Base-by-base conservation (phyloP, 148 eudicot species). In the Camellia japonica region DNA sequence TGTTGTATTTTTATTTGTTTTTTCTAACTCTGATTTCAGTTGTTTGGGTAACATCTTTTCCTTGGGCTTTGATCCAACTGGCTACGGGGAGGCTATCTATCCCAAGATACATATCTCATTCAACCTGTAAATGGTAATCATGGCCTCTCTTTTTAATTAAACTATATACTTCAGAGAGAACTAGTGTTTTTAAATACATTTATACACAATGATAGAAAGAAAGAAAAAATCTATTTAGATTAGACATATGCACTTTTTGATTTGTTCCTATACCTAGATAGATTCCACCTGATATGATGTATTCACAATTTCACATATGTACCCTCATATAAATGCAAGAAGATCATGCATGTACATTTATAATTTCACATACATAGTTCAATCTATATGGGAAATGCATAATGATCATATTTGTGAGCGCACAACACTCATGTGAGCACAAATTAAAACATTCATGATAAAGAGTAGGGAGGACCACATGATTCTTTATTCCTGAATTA, bases 21-120 rank as follows among this genome's bases (percentile, higher is more conserved):
- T 54, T 73, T 44, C 79, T 60, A 65, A 68, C 64, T 63, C 47
- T 64, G 76, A 56, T 82, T 65, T 7, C 63, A 74, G 75, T 81
- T 83, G 87, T 83, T 80, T 83, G 65, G 82, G 76, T 58, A 6
- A 77, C 64, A 49, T 38, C 7, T 19, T 43, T 30, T 23, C 52
- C 52, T 49, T 49, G 52, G 52, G 52, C 52, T 49, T 30, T 49
- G 52, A 49, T 49, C 38, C 38, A 30, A 30, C 38, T 30, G 38
- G 38, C 38, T 30, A 30, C 1, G 38, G 38, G 38, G 38, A 30
- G 38, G 38, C 38, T 30, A 30, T 30, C 38, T 30, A 30, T 30
- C 38, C 38, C 38, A 30, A 30, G 38, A 30, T 30, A 30, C 1
- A 30, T 30, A 30, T 30, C 38, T 30, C 38, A 30, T 30, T 30